Evolutionary conservation across 495 filamentous ascomycete species (phyloP).

Genomic region (Xylaria telfairii): DNA sequence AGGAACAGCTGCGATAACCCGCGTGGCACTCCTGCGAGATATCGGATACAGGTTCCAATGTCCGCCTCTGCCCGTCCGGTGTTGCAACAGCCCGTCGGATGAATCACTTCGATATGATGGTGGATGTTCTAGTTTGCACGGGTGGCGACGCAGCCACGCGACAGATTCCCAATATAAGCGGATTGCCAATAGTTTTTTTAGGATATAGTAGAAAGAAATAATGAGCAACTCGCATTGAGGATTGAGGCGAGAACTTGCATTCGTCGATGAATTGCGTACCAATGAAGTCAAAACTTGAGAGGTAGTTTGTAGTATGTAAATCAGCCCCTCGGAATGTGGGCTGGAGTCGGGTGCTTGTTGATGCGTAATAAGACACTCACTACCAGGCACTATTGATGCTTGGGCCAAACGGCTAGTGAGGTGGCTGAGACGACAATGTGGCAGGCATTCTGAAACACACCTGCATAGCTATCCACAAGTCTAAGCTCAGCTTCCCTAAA

Average conservation of each 20-base stretch:
- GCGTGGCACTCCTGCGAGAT: conserved; percentile 35
- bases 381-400: not conserved
- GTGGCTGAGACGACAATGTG: not conserved
- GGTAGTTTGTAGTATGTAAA: not conserved
- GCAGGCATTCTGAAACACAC: not conserved
- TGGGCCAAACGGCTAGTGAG: not conserved
- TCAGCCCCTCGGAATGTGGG: not conserved
- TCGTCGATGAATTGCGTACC: not conserved
- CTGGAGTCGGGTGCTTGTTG: not conserved
- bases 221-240: not conserved
- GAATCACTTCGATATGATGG: conserved; percentile 57
- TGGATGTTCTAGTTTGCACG: conserved; percentile 63
- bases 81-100: conserved; percentile 50
- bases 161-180: conserved; percentile 56
- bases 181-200: conserved; percentile 65
- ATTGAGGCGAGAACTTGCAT: not conserved
- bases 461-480: not conserved
- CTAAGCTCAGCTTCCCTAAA: not conserved
- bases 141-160: conserved; percentile 62
- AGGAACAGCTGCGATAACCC: conserved; percentile 48
- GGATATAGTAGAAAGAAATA: not conserved
- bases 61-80: conserved; percentile 29
- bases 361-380: conserved; percentile 20
- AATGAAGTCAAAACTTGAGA: not conserved
- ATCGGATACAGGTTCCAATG: conserved; percentile 19